A percentile compares a stretch with the other conserved stretches of the same genome.
phyloP scores from a whole-genome alignment of 345 rosid genomes.

The Nephelium lappaceum region DNA sequence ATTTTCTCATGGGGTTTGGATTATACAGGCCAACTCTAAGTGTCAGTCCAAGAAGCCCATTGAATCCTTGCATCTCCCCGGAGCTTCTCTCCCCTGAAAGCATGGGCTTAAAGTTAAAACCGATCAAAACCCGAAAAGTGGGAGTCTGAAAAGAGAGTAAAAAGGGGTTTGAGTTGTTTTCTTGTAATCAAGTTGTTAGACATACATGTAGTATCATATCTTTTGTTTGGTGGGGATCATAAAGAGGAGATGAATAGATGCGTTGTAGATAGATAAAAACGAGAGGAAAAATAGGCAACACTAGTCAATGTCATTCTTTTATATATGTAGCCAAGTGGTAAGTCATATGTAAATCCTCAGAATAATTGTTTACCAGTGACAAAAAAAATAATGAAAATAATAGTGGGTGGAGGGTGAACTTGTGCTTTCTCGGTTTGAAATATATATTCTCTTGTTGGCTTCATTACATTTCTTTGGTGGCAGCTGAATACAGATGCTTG shows the following conservation, averaged over 20 bases:
- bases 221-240: constrained; percentile 20
- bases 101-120: constrained; percentile 98
- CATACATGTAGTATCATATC: constrained; percentile 21
- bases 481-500: not conserved
- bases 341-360: constrained; percentile 35
- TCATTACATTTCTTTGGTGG: constrained; percentile 10
- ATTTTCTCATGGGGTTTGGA: constrained; percentile 82
- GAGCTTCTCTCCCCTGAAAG: constrained; percentile 98
- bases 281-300: not conserved
- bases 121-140: constrained; percentile 72
- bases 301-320: constrained; percentile 35
- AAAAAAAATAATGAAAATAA: constrained; percentile 27
- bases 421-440: not conserved
- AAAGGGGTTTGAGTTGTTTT: not conserved
- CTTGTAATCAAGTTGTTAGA: constrained; percentile 27
- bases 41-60: constrained; percentile 88
- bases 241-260: constrained; percentile 22
- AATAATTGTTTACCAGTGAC: constrained; percentile 27
- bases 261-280: constrained; percentile 37
- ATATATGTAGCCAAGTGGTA: constrained; percentile 27
- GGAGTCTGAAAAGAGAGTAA: constrained; percentile 17
- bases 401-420: constrained; percentile 4
- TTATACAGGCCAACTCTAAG: constrained; percentile 72
- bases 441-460: not conserved
- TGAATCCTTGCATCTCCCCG: constrained; percentile 86